Evolutionary conservation across 2,329 filamentous ascomycete species (phyloP), one percentile per base, ranked within the genome.

Genomic region (Trichophyton schoenleinii): DNA sequence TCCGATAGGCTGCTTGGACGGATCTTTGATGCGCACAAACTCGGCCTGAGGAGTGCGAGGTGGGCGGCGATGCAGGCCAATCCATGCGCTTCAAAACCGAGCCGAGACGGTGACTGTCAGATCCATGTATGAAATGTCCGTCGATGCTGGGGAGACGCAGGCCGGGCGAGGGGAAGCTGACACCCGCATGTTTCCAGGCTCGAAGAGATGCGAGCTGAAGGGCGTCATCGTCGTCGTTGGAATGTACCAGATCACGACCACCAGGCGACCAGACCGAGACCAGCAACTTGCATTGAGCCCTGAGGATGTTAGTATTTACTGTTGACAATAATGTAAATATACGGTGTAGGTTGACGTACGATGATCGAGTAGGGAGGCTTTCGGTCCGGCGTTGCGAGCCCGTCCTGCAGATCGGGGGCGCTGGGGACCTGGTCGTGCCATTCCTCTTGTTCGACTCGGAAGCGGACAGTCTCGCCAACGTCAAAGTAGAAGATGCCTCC

Each of bases 401-500:
- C 81, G 57, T 88, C 83, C 44, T 82, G 81, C 13, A 83, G 79
- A 65, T 87, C 82, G 41, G 87, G 83, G 59, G 86, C 84, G 62
- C 83, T 81, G 0, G 92, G 87, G 48, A 88, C 86, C 73, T 95
- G 87, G 71, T 97, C 92, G 63, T 90, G 84, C 91, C 94, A 99
- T 66, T 89, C 83, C 75, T 99, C 94, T 58, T 87, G 83, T 67
- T 95, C 85, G 46, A 97, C 86, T 22, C 90, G 83, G 68, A 97
- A 88, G 46, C 92, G 83, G 31, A 96, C 91, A 68, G 87, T 85
- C 76, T 97, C 94, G 69, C 92, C 87, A 68, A 86, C 87, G 73
- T 99, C 94, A 73, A 94, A 95, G 72, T 87, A 96, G 66, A 95
- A 83, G 31, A 85, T 81, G 15, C 85, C 80, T 34, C 83, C 86